Percentiles rank a stretch among this genome's conserved stretches.
Evolutionary conservation across 176 grass and related monocot species (phyloP).

Genomic region (Eremochloa ophiuroides): DNA sequence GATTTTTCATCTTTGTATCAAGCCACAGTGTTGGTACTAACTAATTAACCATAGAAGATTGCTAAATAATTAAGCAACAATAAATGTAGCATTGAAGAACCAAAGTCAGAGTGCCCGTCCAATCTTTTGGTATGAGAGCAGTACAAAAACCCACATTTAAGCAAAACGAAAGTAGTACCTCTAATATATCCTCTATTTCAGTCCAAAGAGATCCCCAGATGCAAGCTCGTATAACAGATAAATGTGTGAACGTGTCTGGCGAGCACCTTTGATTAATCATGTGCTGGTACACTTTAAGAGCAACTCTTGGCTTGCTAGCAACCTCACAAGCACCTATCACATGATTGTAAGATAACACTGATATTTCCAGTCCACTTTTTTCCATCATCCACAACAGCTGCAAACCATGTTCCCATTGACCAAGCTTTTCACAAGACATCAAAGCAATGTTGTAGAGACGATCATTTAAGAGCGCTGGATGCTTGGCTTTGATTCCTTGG

Average conservation of each 20-base stretch:
- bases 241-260: conserved; percentile 77
- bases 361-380: conserved; percentile 53
- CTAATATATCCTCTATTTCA: conserved; percentile 66
- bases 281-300: conserved; percentile 60
- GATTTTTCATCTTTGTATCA: background rate
- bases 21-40: background rate
- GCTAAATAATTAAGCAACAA: background rate
- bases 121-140: background rate
- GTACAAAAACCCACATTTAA: background rate
- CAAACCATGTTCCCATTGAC: conserved; percentile 76
- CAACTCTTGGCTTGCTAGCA: conserved; percentile 63
- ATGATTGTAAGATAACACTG: conserved; percentile 77
- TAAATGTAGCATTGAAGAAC: background rate
- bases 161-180: conserved; percentile 49
- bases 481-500: conserved; percentile 53
- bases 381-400: conserved; percentile 92
- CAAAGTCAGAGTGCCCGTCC: background rate
- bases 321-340: conserved; percentile 82
- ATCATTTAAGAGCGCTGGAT: conserved; percentile 35
- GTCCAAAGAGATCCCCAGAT: conserved; percentile 89
- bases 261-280: conserved; percentile 57
- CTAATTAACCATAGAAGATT: background rate
- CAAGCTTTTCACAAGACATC: conserved; percentile 81
- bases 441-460: conserved; percentile 78
- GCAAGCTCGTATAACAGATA: conserved; percentile 81